These are phyloP conservation scores for Fagus sylvatica DNA, from an alignment of 306 rosid genomes.

Conservation along the genomic window DNA sequence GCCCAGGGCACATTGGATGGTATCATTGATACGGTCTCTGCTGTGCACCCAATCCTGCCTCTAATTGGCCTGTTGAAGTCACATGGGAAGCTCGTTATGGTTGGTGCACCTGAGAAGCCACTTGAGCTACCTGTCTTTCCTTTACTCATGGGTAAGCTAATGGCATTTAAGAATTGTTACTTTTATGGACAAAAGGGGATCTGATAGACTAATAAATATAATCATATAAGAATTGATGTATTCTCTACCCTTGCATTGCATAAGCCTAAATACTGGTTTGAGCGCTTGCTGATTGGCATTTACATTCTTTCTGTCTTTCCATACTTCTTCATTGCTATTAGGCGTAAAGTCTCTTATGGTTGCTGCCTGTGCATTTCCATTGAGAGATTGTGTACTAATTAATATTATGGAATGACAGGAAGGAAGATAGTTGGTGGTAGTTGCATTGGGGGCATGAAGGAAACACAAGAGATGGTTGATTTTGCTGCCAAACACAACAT, in stretches of 20 bases:
- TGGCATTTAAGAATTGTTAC: neutral
- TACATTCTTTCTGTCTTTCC: neutral
- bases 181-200: too few relatives aligned
- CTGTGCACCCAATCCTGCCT: slow-evolving; percentile 1
- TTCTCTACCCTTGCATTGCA: neutral
- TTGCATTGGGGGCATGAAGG: slow-evolving; percentile 31
- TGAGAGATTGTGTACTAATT: neutral
- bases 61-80: neutral
- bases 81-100: slow-evolving; percentile 11
- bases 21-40: slow-evolving; percentile 21
- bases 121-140: slow-evolving; percentile 3
- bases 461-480: slow-evolving; percentile 33
- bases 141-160: slow-evolving; percentile 3
- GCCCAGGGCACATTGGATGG: slow-evolving; percentile 15
- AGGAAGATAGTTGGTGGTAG: slow-evolving; percentile 26
- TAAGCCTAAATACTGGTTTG: neutral
- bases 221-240: neutral
- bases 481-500: neutral
- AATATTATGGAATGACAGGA: slow-evolving; percentile 3
- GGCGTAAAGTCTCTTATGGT: neutral
- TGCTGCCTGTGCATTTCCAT: neutral
- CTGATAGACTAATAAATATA: neutral
- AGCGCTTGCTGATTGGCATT: neutral
- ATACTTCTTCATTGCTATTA: neutral
- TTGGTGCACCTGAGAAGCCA: slow-evolving; percentile 10